These are phyloP conservation scores for Leccinum proliferum DNA, from an alignment of 1,284 basidiomycete genomes.

Conservation along the genomic window DNA sequence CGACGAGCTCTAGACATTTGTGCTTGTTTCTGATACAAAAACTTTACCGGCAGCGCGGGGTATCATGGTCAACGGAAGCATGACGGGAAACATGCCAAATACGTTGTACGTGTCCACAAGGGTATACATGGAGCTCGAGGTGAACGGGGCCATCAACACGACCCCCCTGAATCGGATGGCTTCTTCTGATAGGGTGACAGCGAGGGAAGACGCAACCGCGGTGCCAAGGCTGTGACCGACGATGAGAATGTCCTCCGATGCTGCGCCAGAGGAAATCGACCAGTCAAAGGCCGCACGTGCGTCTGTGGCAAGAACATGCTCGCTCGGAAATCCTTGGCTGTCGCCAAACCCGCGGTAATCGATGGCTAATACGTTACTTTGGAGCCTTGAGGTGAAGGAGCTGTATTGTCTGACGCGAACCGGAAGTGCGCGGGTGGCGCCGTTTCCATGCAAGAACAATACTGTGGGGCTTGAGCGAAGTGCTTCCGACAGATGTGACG, in stretches of 20 bases:
- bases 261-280: constrained; percentile 56
- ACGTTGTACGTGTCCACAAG: constrained; percentile 71
- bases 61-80: constrained; percentile 64
- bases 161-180: constrained; percentile 52
- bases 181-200: constrained; percentile 51
- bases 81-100: constrained; percentile 65
- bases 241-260: constrained; percentile 56
- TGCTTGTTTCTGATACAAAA: neutral
- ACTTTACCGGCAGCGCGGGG: constrained; percentile 66
- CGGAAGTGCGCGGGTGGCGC: constrained; percentile 64
- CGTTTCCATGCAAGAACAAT: constrained; percentile 90
- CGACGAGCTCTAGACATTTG: constrained; percentile 73
- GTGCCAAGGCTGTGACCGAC: constrained; percentile 85
- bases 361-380: constrained; percentile 75
- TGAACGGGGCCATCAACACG: constrained; percentile 76
- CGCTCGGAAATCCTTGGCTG: constrained; percentile 73
- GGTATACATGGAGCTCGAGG: constrained; percentile 44
- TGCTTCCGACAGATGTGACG: constrained; percentile 37
- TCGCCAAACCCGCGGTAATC: constrained; percentile 96
- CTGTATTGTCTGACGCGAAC: constrained; percentile 63
- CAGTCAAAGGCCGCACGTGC: constrained; percentile 81
- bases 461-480: constrained; percentile 66
- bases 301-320: constrained; percentile 71
- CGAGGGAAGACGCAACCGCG: constrained; percentile 65
- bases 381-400: constrained; percentile 55